Conservation (phyloP, 2,329 filamentous ascomycete species). For the Colletotrichum camelliae region DNA sequence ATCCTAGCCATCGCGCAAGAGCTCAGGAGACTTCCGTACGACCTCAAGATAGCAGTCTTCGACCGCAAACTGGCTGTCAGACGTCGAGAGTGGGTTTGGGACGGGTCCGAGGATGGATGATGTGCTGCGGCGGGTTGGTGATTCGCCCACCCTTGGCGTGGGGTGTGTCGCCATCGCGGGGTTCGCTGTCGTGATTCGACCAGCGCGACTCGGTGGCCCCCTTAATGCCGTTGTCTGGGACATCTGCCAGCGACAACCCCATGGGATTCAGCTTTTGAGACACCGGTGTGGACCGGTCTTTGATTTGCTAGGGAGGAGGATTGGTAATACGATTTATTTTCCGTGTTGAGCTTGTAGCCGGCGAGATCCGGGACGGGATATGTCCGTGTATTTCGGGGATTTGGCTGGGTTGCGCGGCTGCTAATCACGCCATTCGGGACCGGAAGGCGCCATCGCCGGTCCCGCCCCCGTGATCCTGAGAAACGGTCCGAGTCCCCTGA, state of each 20-base stretch:
- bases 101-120: background rate
- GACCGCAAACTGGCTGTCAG: background rate
- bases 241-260: background rate
- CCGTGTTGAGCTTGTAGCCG: background rate
- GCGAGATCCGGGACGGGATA: background rate
- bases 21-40: background rate
- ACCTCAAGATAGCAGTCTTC: background rate
- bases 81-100: background rate
- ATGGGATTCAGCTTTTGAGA: background rate
- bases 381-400: background rate
- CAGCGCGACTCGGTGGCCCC: background rate
- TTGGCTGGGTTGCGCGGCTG: background rate
- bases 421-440: background rate
- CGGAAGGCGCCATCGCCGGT: background rate
- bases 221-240: background rate
- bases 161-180: slow-evolving; percentile 22
- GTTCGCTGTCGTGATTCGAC: slow-evolving; percentile 19
- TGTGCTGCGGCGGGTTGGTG: slow-evolving; percentile 15
- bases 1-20: slow-evolving; percentile 13
- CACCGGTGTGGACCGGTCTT: background rate
- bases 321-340: background rate
- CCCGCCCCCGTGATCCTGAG: background rate
- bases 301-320: background rate
- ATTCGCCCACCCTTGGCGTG: slow-evolving; percentile 17
- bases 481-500: background rate